A percentile compares a stretch with the other conserved stretches of the same genome.
These are phyloP conservation scores for Eimeria falciformis DNA, from an alignment of 169 alveolate species.

Conservation along the genomic window DNA sequence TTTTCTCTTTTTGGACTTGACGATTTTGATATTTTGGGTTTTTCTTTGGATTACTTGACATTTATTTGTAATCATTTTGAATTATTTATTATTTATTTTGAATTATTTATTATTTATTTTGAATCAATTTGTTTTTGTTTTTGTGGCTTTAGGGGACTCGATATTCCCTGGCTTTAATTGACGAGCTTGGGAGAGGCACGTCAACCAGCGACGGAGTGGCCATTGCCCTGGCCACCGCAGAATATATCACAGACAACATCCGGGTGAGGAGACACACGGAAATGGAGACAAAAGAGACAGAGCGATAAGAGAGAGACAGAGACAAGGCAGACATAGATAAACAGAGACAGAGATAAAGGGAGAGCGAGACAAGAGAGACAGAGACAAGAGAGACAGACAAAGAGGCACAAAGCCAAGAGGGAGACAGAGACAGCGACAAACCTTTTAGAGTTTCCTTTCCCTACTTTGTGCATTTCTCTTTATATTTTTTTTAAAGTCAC, in stretches of 20 bases:
- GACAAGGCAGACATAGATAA: too few relatives aligned
- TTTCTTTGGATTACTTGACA: neutral
- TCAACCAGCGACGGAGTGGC: constrained; percentile 99
- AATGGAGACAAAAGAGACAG: too few relatives aligned
- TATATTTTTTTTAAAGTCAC: neutral
- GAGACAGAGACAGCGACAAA: too few relatives aligned
- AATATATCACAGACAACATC: constrained; percentile 86
- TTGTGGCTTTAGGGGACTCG: neutral
- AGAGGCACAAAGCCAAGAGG: too few relatives aligned
- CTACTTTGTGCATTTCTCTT: neutral
- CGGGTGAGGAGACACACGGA: too few relatives aligned
- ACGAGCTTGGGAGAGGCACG: constrained; percentile 99
- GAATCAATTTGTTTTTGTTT: neutral
- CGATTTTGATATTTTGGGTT: too few relatives aligned
- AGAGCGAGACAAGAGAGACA: too few relatives aligned
- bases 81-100: too few relatives aligned
- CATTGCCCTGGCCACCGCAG: constrained; percentile 96
- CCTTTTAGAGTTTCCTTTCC: neutral
- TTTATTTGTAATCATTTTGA: neutral
- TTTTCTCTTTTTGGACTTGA: neutral
- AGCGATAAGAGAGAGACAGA: too few relatives aligned
- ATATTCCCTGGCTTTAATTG: constrained; percentile 97
- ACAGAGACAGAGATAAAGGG: too few relatives aligned
- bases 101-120: too few relatives aligned
- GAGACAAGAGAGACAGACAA: too few relatives aligned